phyloP scores from a whole-genome alignment of 148 eudicot species.

The Chenopodium album region DNA sequence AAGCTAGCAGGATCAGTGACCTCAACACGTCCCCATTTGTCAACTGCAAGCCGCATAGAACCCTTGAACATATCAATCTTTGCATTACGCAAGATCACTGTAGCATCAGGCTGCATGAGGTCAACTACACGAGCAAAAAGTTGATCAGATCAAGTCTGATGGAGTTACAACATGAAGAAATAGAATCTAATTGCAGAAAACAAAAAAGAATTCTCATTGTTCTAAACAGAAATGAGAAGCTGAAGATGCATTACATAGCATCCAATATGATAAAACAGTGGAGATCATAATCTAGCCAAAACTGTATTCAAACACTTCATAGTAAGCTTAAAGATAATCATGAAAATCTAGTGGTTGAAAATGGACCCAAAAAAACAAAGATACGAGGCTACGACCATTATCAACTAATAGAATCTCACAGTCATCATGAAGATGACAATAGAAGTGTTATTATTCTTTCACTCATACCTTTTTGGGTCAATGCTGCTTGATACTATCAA shows the following conservation, averaged over 20 bases:
- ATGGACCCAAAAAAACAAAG: background rate
- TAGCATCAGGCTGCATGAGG: conserved; percentile 32
- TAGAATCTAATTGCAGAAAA: background rate
- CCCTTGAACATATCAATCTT: conserved; percentile 36
- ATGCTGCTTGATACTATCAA: too few relatives aligned
- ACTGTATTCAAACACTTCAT: background rate
- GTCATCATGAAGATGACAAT: background rate
- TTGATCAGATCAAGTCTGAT: background rate
- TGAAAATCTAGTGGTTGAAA: background rate
- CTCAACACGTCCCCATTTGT: conserved; percentile 38
- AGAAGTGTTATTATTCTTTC: background rate
- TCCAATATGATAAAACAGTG: too few relatives aligned
- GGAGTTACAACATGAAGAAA: background rate
- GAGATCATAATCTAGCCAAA: too few relatives aligned
- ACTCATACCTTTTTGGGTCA: too few relatives aligned
- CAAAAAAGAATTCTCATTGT: too few relatives aligned
- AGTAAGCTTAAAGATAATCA: background rate
- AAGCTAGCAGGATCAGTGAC: conserved; percentile 36
- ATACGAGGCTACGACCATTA: background rate
- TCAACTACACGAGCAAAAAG: conserved; percentile 27
- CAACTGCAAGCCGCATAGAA: conserved; percentile 30
- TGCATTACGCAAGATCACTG: conserved; percentile 37
- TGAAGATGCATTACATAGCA: too few relatives aligned
- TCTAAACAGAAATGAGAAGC: too few relatives aligned
- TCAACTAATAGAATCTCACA: background rate